Evolutionary conservation across 2,329 filamentous ascomycete genomes (phyloP).

Genomic region (Plenodomus lindquistii): DNA sequence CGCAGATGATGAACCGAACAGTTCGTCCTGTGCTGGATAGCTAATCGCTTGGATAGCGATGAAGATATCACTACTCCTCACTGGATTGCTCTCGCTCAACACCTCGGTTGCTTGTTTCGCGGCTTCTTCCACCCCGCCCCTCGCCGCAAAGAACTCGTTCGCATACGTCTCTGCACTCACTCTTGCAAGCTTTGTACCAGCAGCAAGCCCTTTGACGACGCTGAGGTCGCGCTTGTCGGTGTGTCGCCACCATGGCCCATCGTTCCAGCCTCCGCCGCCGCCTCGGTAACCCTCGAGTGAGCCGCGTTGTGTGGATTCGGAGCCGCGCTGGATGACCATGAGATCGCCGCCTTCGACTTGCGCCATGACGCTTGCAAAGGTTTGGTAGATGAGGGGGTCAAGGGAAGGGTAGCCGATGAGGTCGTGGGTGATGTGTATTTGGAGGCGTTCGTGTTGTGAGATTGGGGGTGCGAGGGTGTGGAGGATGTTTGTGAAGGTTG

Average conservation of each 20-base stretch:
- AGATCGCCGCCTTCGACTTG: constrained; percentile 97
- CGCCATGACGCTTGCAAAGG: constrained; percentile 96
- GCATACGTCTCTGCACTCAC: constrained; percentile 89
- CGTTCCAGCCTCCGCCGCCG: constrained; percentile 75
- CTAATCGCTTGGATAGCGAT: constrained; percentile 88
- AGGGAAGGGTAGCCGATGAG: constrained; percentile 91
- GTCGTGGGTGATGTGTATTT: constrained; percentile 97
- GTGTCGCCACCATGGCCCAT: constrained; percentile 95
- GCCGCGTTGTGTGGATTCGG: constrained; percentile 74
- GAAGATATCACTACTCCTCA: constrained; percentile 92
- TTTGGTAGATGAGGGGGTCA: constrained; percentile 86
- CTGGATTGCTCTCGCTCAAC: constrained; percentile 82
- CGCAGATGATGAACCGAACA: constrained; percentile 65
- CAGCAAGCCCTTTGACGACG: constrained; percentile 75
- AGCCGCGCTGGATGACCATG: constrained; percentile 89
- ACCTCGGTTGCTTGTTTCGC: constrained; percentile 78
- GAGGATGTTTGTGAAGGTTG: constrained; percentile 92
- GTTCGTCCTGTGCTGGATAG: constrained; percentile 63
- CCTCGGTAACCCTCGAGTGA: constrained; percentile 62
- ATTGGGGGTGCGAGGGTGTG: constrained; percentile 96
- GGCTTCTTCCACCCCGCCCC: constrained; percentile 79
- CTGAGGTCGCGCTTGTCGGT: constrained; percentile 73
- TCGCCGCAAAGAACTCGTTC: constrained; percentile 76
- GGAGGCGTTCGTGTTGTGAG: constrained; percentile 91
- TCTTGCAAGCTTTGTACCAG: constrained; percentile 88